Evolutionary conservation across 1,284 basidiomycete genomes (phyloP).

Genomic region (Marasmius sp.): DNA sequence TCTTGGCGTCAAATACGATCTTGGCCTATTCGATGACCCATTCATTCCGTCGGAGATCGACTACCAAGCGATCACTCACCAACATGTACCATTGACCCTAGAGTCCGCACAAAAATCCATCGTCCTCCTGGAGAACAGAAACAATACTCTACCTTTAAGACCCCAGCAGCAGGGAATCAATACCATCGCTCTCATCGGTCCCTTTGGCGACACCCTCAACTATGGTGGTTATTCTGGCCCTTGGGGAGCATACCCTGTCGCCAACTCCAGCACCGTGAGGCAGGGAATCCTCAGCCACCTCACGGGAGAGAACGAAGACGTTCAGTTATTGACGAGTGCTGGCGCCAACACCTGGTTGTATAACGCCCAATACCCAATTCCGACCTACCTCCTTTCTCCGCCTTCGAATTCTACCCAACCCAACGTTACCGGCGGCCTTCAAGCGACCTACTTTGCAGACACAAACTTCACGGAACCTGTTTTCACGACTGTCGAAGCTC

Average conservation of each 20-base stretch:
- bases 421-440: constrained; percentile 21
- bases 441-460: constrained; percentile 25
- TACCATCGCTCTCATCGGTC: constrained; percentile 25
- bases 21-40: constrained; percentile 27
- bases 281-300: constrained; percentile 23
- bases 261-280: constrained; percentile 23
- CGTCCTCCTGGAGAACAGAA: constrained; percentile 26
- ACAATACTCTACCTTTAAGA: constrained; percentile 22
- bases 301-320: constrained; percentile 9
- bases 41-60: constrained; percentile 22
- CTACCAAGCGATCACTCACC: constrained; percentile 15
- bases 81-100: constrained; percentile 24
- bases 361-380: constrained; percentile 28
- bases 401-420: constrained; percentile 1
- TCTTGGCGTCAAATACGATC: constrained; percentile 26
- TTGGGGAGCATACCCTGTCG: constrained; percentile 25
- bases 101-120: constrained; percentile 24
- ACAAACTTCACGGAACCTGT: constrained; percentile 23
- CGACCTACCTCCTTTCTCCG: constrained; percentile 24
- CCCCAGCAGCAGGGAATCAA: constrained; percentile 17
- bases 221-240: constrained; percentile 29
- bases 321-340: constrained; percentile 23
- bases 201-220: constrained; percentile 25
- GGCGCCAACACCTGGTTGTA: constrained; percentile 28
- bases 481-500: constrained; percentile 21